Base-by-base conservation (phyloP, 2,329 filamentous ascomycete genomes). In the Pleomassaria siparia region DNA sequence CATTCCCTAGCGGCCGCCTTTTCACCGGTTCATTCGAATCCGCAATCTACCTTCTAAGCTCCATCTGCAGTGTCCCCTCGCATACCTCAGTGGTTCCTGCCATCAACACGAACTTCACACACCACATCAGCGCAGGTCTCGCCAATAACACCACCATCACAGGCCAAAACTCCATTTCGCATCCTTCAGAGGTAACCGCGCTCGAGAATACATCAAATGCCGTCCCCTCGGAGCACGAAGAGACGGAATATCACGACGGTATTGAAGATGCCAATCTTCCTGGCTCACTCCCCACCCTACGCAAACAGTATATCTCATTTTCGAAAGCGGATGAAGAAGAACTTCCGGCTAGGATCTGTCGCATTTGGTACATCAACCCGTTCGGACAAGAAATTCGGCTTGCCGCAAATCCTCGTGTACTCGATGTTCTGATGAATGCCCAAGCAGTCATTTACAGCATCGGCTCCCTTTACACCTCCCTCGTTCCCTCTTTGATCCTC, bases 331-430 rank as follows among this genome's bases (percentile, higher is more conserved):
- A 82, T 30, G 86, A 90, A 53, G 83, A 88, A 51, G 88, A 92
- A 45, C 77, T 97, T 1, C 81, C 89, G 0, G 80, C 87, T 0
- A 80, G 89, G 22, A 95, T 97, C 58, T 78, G 85, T 45, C 76
- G 91, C 2, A 80, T 97, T 25, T 97, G 91, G 90, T 97, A 97
- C 74, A 97, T 97, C 74, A 97, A 96, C 64, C 92, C 92, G 0
- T 97, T 96, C 69, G 92, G 92, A n/a, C 90, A 96, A 66, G 91
- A 96, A 71, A 96, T 97, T 57, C 83, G 86, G 15, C 88, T 91
- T 0, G 81, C 85, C 0, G 88, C 90, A 2, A 97, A 96, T 62
- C 85, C 90, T 0, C 85, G 89, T 42, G 89, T 92, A 0, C 60
- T 95, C 0, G 80, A 83, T 7, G 83, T 89, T 0, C 69, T 97